These are phyloP conservation scores for Trypanosoma boissoni DNA, from an alignment of 208 protist genomes.

Conservation along the genomic window DNA sequence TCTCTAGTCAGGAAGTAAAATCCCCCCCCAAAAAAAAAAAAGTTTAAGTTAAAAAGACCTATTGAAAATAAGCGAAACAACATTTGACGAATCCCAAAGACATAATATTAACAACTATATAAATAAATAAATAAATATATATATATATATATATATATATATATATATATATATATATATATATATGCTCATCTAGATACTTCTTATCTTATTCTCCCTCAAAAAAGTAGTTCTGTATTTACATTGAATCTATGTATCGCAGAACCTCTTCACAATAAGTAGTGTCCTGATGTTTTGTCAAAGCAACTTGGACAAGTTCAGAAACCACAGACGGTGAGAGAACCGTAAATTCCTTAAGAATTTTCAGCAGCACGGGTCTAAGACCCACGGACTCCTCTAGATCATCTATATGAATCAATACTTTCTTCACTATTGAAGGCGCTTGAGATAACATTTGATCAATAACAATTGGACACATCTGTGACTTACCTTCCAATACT, in stretches of 20 bases:
- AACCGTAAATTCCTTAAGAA: slow-evolving; percentile 48
- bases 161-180: too few relatives aligned
- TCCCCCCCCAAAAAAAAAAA: not conserved
- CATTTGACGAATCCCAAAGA: too few relatives aligned
- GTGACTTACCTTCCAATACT: slow-evolving; percentile 24
- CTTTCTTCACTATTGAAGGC: slow-evolving; percentile 64
- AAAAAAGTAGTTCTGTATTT: slow-evolving; percentile 11
- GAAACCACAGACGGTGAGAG: slow-evolving; percentile 60
- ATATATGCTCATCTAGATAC: too few relatives aligned
- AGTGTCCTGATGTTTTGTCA: slow-evolving; percentile 48
- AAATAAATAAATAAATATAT: too few relatives aligned
- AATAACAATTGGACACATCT: slow-evolving; percentile 31
- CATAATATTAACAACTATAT: too few relatives aligned
- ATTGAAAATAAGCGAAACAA: too few relatives aligned
- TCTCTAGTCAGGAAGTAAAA: slow-evolving; percentile 8
- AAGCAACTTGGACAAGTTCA: slow-evolving; percentile 42
- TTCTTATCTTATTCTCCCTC: too few relatives aligned
- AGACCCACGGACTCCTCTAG: slow-evolving; percentile 62
- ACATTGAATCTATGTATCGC: slow-evolving; percentile 35
- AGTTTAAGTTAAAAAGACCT: too few relatives aligned
- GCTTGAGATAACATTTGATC: slow-evolving; percentile 65
- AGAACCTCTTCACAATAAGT: slow-evolving; percentile 47
- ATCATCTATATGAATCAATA: slow-evolving; percentile 87
- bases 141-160: too few relatives aligned
- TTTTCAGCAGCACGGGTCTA: slow-evolving; percentile 33